Conservation (phyloP, 148 eudicot species). For the Camellia sinensis region DNA sequence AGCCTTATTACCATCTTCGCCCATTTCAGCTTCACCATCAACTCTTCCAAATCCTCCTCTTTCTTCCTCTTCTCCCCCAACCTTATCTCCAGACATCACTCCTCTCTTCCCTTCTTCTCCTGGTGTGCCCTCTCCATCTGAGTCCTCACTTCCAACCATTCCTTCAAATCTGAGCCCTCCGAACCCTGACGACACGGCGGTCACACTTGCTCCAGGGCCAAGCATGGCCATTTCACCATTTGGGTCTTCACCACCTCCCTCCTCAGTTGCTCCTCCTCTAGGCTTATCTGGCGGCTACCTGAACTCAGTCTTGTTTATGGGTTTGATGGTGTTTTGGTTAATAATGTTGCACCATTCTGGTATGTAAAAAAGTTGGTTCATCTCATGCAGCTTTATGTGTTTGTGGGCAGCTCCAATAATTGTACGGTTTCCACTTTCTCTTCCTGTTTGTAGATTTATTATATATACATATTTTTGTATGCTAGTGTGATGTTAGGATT, state of each 20-base stretch:
- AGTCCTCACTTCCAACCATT: constrained; percentile 54
- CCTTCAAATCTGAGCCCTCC: constrained; percentile 88
- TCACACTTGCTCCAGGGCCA: constrained; percentile 39
- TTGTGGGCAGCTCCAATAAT: constrained; percentile 8
- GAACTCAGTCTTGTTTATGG: constrained; percentile 17
- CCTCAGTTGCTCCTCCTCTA: constrained; percentile 23
- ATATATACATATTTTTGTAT: background rate
- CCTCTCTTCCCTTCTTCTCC: constrained; percentile 45
- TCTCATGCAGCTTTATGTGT: background rate
- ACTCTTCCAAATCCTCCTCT: constrained; percentile 32
- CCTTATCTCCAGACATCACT: constrained; percentile 43
- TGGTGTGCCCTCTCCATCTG: constrained; percentile 34
- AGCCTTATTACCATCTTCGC: constrained; percentile 26
- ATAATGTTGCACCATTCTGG: constrained; percentile 12
- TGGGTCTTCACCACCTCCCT: constrained; percentile 40
- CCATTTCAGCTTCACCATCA: constrained; percentile 47
- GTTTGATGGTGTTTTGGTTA: constrained; percentile 30
- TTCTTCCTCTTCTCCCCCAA: constrained; percentile 22
- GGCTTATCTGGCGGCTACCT: constrained; percentile 19
- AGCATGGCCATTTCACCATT: constrained; percentile 42
- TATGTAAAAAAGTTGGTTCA: constrained; percentile 3
- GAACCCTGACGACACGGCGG: constrained; percentile 40
- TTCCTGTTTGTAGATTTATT: no score
- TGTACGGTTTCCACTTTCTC: constrained; percentile 3
- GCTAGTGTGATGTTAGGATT: background rate